Percentiles rank a stretch among this genome's conserved stretches.
Conservation (phyloP, 805 yeast species). For the Ogataea zsoltii region DNA sequence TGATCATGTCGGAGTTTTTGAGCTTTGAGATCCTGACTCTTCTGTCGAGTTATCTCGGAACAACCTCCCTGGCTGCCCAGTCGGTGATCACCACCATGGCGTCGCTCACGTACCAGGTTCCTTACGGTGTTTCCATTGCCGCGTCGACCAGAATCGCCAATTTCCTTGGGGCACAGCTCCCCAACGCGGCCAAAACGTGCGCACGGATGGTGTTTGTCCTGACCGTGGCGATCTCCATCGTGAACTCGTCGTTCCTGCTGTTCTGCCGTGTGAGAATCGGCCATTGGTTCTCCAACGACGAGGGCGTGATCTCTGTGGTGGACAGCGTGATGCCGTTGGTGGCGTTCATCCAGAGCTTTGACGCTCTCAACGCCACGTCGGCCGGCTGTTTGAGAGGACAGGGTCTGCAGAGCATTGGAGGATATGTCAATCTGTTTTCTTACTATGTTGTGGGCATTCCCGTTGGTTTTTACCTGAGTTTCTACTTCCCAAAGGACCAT, state of each 20-base stretch:
- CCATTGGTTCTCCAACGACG: constrained; percentile 34
- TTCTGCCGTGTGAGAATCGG: constrained; percentile 30
- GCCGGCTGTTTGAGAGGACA: constrained; percentile 60
- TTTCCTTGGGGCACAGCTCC: constrained; percentile 60
- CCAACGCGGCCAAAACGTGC: constrained; percentile 31
- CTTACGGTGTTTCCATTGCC: constrained; percentile 75
- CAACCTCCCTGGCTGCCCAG: constrained; percentile 67
- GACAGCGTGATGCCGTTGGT: constrained; percentile 31
- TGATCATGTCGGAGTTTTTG: constrained; percentile 78
- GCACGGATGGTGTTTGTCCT: constrained; percentile 31
- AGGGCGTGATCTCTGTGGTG: constrained; percentile 29
- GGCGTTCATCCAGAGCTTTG: constrained; percentile 47
- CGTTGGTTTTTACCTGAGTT: constrained; percentile 58
- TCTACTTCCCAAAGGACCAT: constrained; percentile 37
- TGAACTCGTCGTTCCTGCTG: constrained; percentile 28
- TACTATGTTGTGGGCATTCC: constrained; percentile 76
- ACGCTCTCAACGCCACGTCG: constrained; percentile 48
- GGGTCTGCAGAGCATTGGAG: constrained; percentile 59
- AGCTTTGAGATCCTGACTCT: constrained; percentile 77
- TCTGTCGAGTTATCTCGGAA: constrained; percentile 66
- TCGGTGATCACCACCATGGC: constrained; percentile 70
- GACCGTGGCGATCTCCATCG: constrained; percentile 25
- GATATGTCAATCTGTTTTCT: constrained; percentile 50
- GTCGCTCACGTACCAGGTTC: constrained; percentile 68
- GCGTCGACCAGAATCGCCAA: constrained; percentile 77